Conservation (phyloP, 495 filamentous ascomycete species). For the Trichodelitschia bisporula region DNA sequence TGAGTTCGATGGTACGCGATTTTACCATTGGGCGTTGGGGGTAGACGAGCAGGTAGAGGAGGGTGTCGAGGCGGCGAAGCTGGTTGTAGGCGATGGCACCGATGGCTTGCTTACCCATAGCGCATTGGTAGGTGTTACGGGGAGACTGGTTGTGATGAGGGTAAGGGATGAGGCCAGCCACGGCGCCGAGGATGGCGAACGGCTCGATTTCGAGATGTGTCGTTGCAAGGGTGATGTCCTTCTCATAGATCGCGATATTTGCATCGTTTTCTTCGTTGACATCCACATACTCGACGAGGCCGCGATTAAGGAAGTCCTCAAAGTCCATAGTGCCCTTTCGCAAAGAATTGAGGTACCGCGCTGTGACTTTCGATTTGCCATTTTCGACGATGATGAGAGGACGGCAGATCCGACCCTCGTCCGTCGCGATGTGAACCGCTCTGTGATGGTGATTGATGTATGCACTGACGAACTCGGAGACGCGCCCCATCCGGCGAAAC, state of each 20-base stretch:
- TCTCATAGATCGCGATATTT: constrained; percentile 71
- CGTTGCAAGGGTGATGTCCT: constrained; percentile 49
- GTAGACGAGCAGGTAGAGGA: constrained; percentile 92
- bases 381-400: constrained; percentile 87
- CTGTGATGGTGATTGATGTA: constrained; percentile 81
- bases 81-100: constrained; percentile 95
- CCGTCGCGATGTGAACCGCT: constrained; percentile 84
- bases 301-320: constrained; percentile 73
- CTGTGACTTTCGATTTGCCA: constrained; percentile 49
- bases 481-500: constrained; percentile 61
- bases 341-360: constrained; percentile 50
- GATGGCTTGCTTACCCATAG: constrained; percentile 99
- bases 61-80: constrained; percentile 81
- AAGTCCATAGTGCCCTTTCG: constrained; percentile 63
- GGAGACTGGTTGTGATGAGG: constrained; percentile 99
- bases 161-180: constrained; percentile 90
- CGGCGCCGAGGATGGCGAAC: constrained; percentile 91
- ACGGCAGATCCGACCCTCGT: constrained; percentile 87
- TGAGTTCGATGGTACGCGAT: constrained; percentile 82
- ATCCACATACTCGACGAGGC: constrained; percentile 86
- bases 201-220: constrained; percentile 96
- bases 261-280: constrained; percentile 97
- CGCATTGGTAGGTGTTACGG: constrained; percentile 96
- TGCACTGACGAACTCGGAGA: constrained; percentile 88
- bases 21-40: constrained; percentile 96